Conservation (phyloP, 495 filamentous ascomycete genomes). For the Pseudoneurospora amorphoporcata region DNA sequence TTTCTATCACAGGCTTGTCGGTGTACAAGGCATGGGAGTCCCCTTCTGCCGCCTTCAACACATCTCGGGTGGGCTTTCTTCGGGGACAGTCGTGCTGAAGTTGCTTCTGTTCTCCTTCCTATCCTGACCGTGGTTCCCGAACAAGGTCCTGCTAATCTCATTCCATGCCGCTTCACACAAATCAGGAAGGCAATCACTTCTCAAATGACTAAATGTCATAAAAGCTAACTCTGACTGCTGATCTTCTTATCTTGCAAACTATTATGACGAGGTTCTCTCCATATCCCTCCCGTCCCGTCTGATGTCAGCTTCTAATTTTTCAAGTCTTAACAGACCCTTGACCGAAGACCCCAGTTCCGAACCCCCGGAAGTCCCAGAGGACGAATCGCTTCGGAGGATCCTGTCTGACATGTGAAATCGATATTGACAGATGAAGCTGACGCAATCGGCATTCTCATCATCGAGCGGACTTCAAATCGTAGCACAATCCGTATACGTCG, state of each 20-base stretch:
- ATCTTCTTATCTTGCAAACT: not conserved
- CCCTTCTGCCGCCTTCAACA: not conserved
- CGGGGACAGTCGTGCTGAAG: not conserved
- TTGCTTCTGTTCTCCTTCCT: not conserved
- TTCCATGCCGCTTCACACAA: not conserved
- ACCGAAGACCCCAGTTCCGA: not conserved
- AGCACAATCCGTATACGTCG: not conserved
- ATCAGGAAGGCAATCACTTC: not conserved
- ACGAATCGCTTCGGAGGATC: not conserved
- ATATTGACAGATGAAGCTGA: not conserved
- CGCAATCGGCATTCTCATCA: not conserved
- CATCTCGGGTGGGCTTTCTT: not conserved
- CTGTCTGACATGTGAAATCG: not conserved
- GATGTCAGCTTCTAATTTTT: not conserved
- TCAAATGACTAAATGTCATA: not conserved
- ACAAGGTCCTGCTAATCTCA: not conserved
- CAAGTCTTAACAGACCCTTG: not conserved
- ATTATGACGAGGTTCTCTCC: not conserved
- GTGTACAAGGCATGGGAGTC: not conserved
- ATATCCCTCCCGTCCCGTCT: not conserved
- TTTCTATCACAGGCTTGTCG: not conserved
- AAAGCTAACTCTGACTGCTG: not conserved
- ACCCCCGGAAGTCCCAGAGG: not conserved
- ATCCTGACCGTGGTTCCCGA: not conserved
- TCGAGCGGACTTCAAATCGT: not conserved